These are phyloP conservation scores for Aspergillus sp. DNA, from an alignment of 2,329 filamentous ascomycete genomes.

Conservation along the genomic window DNA sequence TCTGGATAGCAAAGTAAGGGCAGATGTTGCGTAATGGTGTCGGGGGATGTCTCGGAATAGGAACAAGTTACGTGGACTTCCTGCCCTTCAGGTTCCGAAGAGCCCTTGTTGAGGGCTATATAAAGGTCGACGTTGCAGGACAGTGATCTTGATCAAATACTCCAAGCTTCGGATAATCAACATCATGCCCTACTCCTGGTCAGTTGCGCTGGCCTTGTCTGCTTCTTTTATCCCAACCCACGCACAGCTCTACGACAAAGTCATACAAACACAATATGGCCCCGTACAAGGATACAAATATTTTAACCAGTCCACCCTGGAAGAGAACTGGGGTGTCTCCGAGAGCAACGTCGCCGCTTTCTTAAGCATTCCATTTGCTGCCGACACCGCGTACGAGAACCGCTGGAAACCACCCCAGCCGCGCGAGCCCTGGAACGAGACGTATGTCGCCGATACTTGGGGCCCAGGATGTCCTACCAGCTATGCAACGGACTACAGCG, in stretches of 20 bases:
- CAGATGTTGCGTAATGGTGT: too few relatives aligned
- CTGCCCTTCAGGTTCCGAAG: too few relatives aligned
- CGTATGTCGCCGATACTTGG: slow-evolving; percentile 21
- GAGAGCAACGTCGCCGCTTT: slow-evolving; percentile 25
- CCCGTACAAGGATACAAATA: slow-evolving; percentile 23
- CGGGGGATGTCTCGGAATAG: too few relatives aligned
- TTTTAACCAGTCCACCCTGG: slow-evolving; percentile 20
- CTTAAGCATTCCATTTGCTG: slow-evolving; percentile 25
- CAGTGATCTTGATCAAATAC: too few relatives aligned
- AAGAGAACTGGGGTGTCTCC: slow-evolving; percentile 20
- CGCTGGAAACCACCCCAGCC: slow-evolving; percentile 28
- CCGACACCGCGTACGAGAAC: slow-evolving; percentile 29
- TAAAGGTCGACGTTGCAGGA: too few relatives aligned
- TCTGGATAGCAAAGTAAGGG: not conserved
- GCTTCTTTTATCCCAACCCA: slow-evolving; percentile 9
- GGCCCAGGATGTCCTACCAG: slow-evolving; percentile 24
- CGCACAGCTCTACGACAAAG: slow-evolving; percentile 20
- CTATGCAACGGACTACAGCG: slow-evolving; percentile 22
- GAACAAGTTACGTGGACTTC: too few relatives aligned
- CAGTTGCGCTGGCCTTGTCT: not conserved
- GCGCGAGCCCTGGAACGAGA: slow-evolving; percentile 23
- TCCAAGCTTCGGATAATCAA: too few relatives aligned
- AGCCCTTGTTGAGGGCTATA: too few relatives aligned
- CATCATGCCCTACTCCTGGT: too few relatives aligned
- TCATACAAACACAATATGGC: slow-evolving; percentile 19